These are phyloP conservation scores for Phyllosticta paracitricarpa DNA, from an alignment of 2,329 filamentous ascomycete genomes.

Conservation along the genomic window DNA sequence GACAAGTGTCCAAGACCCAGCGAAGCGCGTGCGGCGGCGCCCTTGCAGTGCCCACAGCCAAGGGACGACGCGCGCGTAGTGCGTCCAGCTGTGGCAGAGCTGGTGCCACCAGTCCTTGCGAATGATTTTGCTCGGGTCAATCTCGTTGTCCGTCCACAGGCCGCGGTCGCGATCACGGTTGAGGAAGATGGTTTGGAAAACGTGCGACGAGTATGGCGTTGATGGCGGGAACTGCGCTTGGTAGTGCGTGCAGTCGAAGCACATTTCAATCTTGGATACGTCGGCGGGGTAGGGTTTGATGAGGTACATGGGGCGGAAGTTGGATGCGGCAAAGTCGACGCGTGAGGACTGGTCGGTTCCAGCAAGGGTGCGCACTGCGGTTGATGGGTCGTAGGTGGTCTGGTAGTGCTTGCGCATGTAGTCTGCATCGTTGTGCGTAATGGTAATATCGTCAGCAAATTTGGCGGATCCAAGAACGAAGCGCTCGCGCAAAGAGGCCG, in stretches of 20 bases:
- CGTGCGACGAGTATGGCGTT: slow-evolving; percentile 47
- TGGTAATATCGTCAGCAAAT: slow-evolving; percentile 60
- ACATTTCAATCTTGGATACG: slow-evolving; percentile 48
- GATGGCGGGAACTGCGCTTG: slow-evolving; percentile 57
- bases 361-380: slow-evolving; percentile 33
- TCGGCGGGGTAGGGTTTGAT: slow-evolving; percentile 51
- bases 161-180: slow-evolving; percentile 46
- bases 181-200: slow-evolving; percentile 62
- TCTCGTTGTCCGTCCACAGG: slow-evolving; percentile 51
- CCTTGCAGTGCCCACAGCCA: slow-evolving; percentile 65
- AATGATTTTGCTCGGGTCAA: slow-evolving; percentile 51
- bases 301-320: slow-evolving; percentile 56
- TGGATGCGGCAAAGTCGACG: slow-evolving; percentile 37
- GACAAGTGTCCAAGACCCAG: slow-evolving; percentile 59
- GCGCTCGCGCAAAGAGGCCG: slow-evolving; percentile 51
- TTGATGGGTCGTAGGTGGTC: slow-evolving; percentile 44
- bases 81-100: slow-evolving; percentile 53
- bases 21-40: slow-evolving; percentile 51
- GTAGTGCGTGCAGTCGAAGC: slow-evolving; percentile 67
- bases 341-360: slow-evolving; percentile 32
- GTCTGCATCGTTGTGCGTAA: slow-evolving; percentile 54
- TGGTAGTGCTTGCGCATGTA: slow-evolving; percentile 64
- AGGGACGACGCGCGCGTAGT: slow-evolving; percentile 56
- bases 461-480: slow-evolving; percentile 61
- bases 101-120: slow-evolving; percentile 59